Base-by-base conservation (phyloP, 176 grass and related monocot genomes). In the Ensete glaucum region DNA sequence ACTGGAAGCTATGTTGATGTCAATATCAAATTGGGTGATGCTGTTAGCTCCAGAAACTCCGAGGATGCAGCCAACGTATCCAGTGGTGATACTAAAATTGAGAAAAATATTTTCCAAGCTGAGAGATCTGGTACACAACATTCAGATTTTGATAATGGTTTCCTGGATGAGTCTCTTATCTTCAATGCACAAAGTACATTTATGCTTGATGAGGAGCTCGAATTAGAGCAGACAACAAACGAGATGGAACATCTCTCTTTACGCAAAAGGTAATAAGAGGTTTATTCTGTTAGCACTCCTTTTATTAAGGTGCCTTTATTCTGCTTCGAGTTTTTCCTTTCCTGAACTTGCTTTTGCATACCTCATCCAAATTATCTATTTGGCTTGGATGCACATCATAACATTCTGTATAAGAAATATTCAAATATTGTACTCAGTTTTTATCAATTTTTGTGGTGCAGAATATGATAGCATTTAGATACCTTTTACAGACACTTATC, bases 141-240 rank as follows among this genome's bases (percentile, higher is more conserved):
- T 34, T 49, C 52, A 50, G 76, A 63, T 71, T 86, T 79, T 24
- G 76, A 43, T 57, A 86, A 72, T 53, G 34, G 76, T 56, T 82
- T 86, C 29, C 50, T 29, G 68, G 80, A 53, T 82, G 68, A 70
- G 9, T 81, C 81, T 52, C 76, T 77, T 79, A 76, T 66, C 70
- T 89, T 85, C 48, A 73, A 72, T 76, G 74, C 77, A 27, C 90
- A 93, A 77, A 93, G 87, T 72, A 93, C 90, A 77, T 93, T 93
- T 82, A 83, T 93, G 85, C 87, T 93, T 81, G 90, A 93, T 50
- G 90, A 93, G 72, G 90, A 93, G 78, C 43, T 93, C 24, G 90
- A 93, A 79, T 70, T 85, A 71, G 90, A 93, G 77, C 84, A 85
- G 24, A 73, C 63, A 13, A 76, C 84, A 22, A 49, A 78, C 75